Evolutionary conservation across 73 alveolate species (phyloP).

Genomic region (Tetrahymena thermophila): DNA sequence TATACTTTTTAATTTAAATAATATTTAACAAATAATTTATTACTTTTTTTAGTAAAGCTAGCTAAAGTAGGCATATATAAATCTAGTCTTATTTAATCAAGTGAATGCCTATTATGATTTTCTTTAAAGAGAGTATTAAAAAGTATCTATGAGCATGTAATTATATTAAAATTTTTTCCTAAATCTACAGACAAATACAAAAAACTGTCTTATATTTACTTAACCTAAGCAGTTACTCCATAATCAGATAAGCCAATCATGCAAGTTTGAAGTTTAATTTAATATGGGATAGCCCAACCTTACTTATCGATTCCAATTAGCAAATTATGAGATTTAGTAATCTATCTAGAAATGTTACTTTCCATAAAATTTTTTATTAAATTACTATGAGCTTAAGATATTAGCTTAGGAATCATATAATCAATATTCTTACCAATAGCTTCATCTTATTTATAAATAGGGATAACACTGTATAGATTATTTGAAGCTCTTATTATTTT

Average conservation of each 20-base stretch:
- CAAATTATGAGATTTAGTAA: not conserved
- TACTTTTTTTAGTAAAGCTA: not conserved
- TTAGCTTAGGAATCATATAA: not conserved
- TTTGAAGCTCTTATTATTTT: not conserved
- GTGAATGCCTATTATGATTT: not conserved
- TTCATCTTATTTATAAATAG: not conserved
- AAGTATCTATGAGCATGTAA: not conserved
- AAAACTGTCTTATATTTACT: not conserved
- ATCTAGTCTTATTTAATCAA: not conserved
- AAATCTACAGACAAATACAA: not conserved
- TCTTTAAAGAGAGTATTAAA: too few species aligned
- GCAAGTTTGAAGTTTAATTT: not conserved
- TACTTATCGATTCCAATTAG: not conserved
- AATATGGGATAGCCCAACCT: not conserved
- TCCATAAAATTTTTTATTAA: too few species aligned
- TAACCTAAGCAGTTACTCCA: not conserved
- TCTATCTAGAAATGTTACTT: too few species aligned
- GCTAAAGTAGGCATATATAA: not conserved
- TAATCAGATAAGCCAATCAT: not conserved
- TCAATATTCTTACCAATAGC: not conserved
- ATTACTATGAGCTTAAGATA: not conserved
- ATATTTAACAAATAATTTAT: too few species aligned
- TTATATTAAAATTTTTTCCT: not conserved
- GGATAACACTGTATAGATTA: not conserved
- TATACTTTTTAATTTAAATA: too few species aligned